These are phyloP conservation scores for Beauveria rudraprayagi DNA, from an alignment of 2,329 filamentous ascomycete genomes.

Conservation along the genomic window DNA sequence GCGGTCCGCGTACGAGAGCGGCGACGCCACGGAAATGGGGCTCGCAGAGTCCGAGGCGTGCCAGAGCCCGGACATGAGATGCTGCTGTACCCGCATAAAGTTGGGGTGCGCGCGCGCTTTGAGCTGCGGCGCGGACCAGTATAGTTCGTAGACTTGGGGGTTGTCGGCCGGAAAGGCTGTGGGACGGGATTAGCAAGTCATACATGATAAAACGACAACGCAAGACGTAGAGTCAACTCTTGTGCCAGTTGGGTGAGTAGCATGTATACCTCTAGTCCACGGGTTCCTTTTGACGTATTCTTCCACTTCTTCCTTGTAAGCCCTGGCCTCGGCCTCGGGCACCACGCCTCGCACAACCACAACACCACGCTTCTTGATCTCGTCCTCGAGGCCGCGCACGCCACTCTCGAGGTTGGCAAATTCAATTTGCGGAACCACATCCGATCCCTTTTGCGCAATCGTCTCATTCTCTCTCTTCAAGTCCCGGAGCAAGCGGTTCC, in stretches of 20 bases:
- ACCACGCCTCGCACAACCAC: conserved; percentile 60
- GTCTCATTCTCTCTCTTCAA: conserved; percentile 39
- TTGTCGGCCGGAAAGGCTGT: conserved; percentile 57
- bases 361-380: conserved; percentile 53
- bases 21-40: conserved; percentile 43
- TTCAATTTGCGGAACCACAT: conserved; percentile 44
- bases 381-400: conserved; percentile 29
- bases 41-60: conserved; percentile 39
- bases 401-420: conserved; percentile 37
- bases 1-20: conserved; percentile 62
- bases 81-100: conserved; percentile 51
- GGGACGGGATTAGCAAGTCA: not conserved
- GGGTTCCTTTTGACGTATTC: conserved; percentile 60
- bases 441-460: conserved; percentile 36
- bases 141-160: conserved; percentile 67
- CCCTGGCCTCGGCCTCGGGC: conserved; percentile 52
- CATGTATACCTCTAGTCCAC: conserved; percentile 39
- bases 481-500: conserved; percentile 38
- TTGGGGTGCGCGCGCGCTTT: conserved; percentile 59
- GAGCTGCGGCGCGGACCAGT: conserved; percentile 64
- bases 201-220: no score
- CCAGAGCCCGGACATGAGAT: conserved; percentile 57
- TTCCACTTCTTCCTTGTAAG: conserved; percentile 56
- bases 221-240: not conserved
- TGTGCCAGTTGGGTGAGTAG: no score